A percentile compares a stretch with the other conserved stretches of the same genome.
phyloP scores from a whole-genome alignment of 768 basidiomycete species.

The Kwoniella heveanensis region DNA sequence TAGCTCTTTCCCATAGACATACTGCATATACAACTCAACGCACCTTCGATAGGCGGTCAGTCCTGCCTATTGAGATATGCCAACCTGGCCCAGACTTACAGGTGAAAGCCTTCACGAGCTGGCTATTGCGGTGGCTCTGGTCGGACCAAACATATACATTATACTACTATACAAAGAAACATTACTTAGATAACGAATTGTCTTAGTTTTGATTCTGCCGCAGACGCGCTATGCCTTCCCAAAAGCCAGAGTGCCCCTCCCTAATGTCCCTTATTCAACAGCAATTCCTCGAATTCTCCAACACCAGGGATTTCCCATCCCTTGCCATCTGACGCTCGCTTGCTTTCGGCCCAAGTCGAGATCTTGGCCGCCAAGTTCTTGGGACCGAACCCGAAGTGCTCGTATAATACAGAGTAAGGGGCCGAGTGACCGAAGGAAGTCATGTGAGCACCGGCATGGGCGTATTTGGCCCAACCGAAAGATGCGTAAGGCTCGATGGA shows the following conservation, averaged over 20 bases:
- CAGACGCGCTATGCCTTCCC: no score
- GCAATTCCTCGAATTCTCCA: slow-evolving; percentile 53
- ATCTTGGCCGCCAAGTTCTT: slow-evolving; percentile 48
- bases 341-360: slow-evolving; percentile 26
- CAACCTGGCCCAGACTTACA: no score
- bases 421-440: slow-evolving; percentile 53
- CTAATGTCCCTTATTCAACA: slow-evolving; percentile 14
- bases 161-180: not conserved
- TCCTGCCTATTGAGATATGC: no score
- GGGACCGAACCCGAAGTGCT: slow-evolving; percentile 53
- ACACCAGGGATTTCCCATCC: slow-evolving; percentile 39
- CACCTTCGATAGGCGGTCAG: not conserved
- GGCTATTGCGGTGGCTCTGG: no score
- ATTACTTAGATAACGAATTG: no score
- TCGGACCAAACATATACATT: not conserved
- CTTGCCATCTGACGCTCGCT: not conserved
- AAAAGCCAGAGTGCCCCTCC: no score
- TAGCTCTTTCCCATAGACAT: not conserved
- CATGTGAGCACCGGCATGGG: slow-evolving; percentile 54
- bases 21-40: not conserved
- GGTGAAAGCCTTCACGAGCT: no score
- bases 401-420: slow-evolving; percentile 45
- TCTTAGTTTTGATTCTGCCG: no score
- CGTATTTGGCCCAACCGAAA: slow-evolving; percentile 54
- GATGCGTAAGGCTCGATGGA: slow-evolving; percentile 54